A percentile compares a stretch with the other conserved stretches of the same genome.
Conservation (phyloP, 1,139 yeast genomes). For the Kurtzmaniella quercitrusa region DNA sequence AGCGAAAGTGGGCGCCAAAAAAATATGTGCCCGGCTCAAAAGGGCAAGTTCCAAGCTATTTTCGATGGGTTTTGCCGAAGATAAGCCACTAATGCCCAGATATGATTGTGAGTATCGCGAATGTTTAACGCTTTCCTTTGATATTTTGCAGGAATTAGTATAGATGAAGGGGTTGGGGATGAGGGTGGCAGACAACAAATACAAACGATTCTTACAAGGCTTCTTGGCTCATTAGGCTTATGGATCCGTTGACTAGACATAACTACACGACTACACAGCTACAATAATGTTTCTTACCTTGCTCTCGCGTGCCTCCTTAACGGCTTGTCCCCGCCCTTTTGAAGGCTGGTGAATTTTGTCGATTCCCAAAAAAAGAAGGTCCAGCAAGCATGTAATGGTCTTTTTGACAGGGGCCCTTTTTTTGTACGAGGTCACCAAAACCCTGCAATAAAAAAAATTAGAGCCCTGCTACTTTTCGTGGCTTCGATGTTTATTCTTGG, state of each 20-base stretch:
- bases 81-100: neutral
- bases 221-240: too few species aligned
- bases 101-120: neutral
- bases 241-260: too few species aligned
- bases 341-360: neutral
- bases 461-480: neutral
- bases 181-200: neutral
- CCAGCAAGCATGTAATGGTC: neutral
- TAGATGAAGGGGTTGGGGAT: neutral
- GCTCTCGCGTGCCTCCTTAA: neutral
- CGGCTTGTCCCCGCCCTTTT: neutral
- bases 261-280: too few species aligned
- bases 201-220: too few species aligned
- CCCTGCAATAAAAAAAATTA: neutral
- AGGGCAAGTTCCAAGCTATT: neutral
- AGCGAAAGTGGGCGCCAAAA: neutral
- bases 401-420: neutral
- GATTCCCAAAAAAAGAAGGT: neutral
- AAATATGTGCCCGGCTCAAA: neutral
- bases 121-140: neutral
- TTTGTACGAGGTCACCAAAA: neutral
- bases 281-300: neutral
- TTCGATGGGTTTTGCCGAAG: neutral
- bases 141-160: neutral
- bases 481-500: neutral